phyloP scores from a whole-genome alignment of 1,284 basidiomycete species.

The Veloboletus limbatus region DNA sequence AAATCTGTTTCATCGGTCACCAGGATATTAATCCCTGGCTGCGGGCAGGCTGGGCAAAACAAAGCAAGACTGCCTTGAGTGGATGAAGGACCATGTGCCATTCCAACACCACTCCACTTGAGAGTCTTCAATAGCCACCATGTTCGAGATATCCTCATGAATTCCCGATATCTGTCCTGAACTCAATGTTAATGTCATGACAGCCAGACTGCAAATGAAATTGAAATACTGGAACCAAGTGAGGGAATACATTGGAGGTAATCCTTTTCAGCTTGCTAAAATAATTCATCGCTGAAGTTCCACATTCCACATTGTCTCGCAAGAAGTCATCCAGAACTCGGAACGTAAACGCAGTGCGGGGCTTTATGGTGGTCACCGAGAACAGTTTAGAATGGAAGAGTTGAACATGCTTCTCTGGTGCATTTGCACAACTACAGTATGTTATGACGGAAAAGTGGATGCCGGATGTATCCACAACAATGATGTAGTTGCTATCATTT shows the following conservation, averaged over 20 bases:
- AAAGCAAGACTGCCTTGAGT: background rate
- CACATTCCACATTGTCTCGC: background rate
- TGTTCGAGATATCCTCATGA: background rate
- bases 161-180: background rate
- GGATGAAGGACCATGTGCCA: no score
- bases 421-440: background rate
- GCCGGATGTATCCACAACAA: background rate
- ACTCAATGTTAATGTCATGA: no score
- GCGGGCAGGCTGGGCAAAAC: background rate
- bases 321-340: background rate
- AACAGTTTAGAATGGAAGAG: background rate
- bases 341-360: background rate
- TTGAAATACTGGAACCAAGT: background rate
- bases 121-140: background rate
- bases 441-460: background rate
- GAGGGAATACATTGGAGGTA: background rate
- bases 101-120: background rate
- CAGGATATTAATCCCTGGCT: background rate
- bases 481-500: background rate
- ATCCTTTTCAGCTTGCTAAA: background rate
- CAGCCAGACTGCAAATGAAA: no score
- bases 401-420: background rate
- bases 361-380: rapidly evolving
- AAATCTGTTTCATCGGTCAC: background rate
- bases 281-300: background rate